Evolutionary conservation across 495 filamentous ascomycete genomes (phyloP).

Genomic region (Penicillium subrubescens): DNA sequence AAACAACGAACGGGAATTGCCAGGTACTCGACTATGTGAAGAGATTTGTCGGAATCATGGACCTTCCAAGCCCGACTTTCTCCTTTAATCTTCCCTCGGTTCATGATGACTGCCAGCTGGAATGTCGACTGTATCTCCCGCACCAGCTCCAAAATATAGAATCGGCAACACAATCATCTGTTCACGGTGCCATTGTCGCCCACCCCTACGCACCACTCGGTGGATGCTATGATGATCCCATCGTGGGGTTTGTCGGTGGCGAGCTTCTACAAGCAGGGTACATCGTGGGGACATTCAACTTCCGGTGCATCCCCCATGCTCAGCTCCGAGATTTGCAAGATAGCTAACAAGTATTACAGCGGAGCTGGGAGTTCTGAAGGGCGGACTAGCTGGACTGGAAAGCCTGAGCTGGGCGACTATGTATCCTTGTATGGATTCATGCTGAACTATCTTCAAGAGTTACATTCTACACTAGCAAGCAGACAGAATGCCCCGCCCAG

Average conservation of each 20-base stretch:
- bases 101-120: conserved; percentile 70
- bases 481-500: not conserved
- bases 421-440: conserved; percentile 77
- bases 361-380: conserved; percentile 77
- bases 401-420: conserved; percentile 79
- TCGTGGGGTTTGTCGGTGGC: conserved; percentile 64
- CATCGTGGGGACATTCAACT: conserved; percentile 89
- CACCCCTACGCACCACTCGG: conserved; percentile 91
- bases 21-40: not conserved
- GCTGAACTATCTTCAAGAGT: conserved; percentile 63
- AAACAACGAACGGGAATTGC: not conserved
- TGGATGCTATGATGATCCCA: conserved; percentile 79
- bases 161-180: conserved; percentile 15
- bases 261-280: conserved; percentile 69
- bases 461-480: conserved; percentile 18
- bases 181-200: conserved; percentile 74
- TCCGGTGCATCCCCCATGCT: conserved; percentile 60
- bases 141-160: conserved; percentile 31
- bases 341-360: conserved; percentile 43
- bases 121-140: conserved; percentile 83
- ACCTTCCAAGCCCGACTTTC: conserved; percentile 59
- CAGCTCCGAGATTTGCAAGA: not conserved
- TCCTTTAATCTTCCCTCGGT: conserved; percentile 73
- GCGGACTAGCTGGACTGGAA: conserved; percentile 81
- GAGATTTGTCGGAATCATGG: conserved; percentile 15